Evolutionary conservation across 495 filamentous ascomycete genomes (phyloP).

Genomic region (Aspergillus bridgeri): DNA sequence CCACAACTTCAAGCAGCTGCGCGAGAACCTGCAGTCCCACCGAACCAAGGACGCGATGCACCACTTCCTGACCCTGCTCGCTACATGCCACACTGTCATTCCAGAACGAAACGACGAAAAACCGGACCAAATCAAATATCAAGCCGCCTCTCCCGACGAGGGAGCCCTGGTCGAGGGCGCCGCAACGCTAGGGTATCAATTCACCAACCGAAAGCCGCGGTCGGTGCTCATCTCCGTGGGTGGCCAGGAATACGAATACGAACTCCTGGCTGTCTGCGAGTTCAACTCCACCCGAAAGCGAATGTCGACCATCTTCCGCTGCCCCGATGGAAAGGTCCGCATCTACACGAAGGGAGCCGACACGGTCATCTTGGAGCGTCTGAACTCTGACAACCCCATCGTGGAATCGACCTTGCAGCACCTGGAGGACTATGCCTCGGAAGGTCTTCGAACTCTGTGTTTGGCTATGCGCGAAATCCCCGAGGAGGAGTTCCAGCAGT

Average conservation of each 20-base stretch:
- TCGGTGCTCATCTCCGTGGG: constrained; percentile 75
- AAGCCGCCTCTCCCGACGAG: constrained; percentile 96
- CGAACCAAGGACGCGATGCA: constrained; percentile 68
- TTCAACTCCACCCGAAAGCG: constrained; percentile 98
- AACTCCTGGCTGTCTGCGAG: constrained; percentile 92
- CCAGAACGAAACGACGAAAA: constrained; percentile 79
- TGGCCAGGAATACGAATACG: constrained; percentile 74
- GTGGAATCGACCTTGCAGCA: constrained; percentile 87
- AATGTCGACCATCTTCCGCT: constrained; percentile 96
- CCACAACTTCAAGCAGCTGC: constrained; percentile 78
- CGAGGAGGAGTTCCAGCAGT: constrained; percentile 86
- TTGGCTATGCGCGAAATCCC: constrained; percentile 92
- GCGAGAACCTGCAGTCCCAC: constrained; percentile 70
- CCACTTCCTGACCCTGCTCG: constrained; percentile 82
- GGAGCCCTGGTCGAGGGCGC: constrained; percentile 95
- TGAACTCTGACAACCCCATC: constrained; percentile 73
- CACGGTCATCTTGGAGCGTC: constrained; percentile 90
- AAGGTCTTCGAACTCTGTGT: constrained; percentile 93
- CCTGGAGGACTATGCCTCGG: constrained; percentile 95
- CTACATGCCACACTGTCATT: constrained; percentile 97
- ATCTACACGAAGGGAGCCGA: constrained; percentile 97
- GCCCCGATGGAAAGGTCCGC: constrained; percentile 91
- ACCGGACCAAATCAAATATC: constrained; percentile 84
- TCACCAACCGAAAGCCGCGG: constrained; percentile 84
- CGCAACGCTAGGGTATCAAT: constrained; percentile 77